Evolutionary conservation across 768 basidiomycete genomes (phyloP), one percentile per base, ranked within the genome.

Genomic region (Mycena albidolilacea): DNA sequence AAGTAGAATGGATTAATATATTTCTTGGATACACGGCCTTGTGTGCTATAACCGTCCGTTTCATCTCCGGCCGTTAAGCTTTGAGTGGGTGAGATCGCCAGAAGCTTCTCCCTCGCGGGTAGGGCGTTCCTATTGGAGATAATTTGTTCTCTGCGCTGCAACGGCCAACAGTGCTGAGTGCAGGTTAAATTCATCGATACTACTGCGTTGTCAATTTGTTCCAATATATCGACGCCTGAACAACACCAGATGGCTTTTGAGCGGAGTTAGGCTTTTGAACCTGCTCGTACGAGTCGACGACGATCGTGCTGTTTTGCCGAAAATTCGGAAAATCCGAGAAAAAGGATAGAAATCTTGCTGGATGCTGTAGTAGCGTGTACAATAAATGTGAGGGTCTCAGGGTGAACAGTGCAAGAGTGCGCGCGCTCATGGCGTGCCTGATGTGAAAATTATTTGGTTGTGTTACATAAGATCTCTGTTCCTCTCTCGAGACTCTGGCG

Each of bases 401-500:
- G 17, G 44, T n/a, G 7, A 44, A 14, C 11, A 15, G 35, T 15
- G 14, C 15, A 50, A 21, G 12, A 5, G 21, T 15, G 14, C n/a
- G 14, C 52, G 50, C 39, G 46, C 46, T 46, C 61, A 57, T 37
- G 48, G 46, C 41, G 41, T 43, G 41, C 14, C 12, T 50, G 48
- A 50, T 50, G 48, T 50, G 76, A 70, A 52, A 52, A 77, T 78
- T 81, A 76, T 83, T 84, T 82, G 79, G 65, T 41, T 23, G 48
- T 85, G 78, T 84, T 86, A 84, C 81, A 78, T 70, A 61, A 61
- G 85, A 85, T 84, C 81, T 79, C 79, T 80, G 74, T 73, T 80
- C 76, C 74, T 67, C 68, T 79, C 77, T 76, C 80, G 81, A 83
- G 76, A 74, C 82, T 82, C 84, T 66, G 83, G 81, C 83, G 83